Evolutionary conservation across 768 basidiomycete genomes (phyloP), one percentile per base, ranked within the genome.

Genomic region (Termitomyces heimii): DNA sequence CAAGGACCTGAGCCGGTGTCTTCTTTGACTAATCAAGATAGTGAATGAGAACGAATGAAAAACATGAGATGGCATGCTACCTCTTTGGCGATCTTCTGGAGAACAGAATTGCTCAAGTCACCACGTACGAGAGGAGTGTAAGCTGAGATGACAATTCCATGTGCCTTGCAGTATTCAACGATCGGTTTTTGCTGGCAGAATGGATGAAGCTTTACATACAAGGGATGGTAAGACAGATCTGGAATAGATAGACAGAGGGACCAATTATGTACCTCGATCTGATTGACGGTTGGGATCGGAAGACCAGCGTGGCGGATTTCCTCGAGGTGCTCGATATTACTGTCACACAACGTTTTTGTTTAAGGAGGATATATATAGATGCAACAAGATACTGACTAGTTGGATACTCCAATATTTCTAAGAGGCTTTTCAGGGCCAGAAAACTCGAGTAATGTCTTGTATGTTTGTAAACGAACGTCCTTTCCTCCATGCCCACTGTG

Each of bases 141-240:
- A 0, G 89, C 91, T 65, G 89, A 73, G 10, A 89, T 70, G 16
- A 82, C 70, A 42, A 92, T 88, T 1, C 71, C 72, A 63, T 86
- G 71, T 39, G 74, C 66, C 18, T 69, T 67, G 72, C 90, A 92
- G 66, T 88, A 94, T 2, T 84, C 79, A 12, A 88, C 88, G 53
- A 94, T 90, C 4, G 82, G 77, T 45, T 75, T 78, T 65, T 93
- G 92, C 66, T 94, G 92, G 70, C 89, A 93, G 60, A 85, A 78
- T 0, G 90, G 89, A 60, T 92, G 89, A 16, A 92, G 75, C 89
- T 92, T 61, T 3, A 37, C 20, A 16, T 10, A 32, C 48, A 2
- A 28, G n/a, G n/a, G 28, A 6, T 4, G 48, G 16, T 57, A 12
- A 54, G 10, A 40, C 26, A 2, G 42, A 22, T n/a, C 9, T 24